Base-by-base conservation (phyloP, 768 basidiomycete genomes). In the Termitomyces eurrhizus region DNA sequence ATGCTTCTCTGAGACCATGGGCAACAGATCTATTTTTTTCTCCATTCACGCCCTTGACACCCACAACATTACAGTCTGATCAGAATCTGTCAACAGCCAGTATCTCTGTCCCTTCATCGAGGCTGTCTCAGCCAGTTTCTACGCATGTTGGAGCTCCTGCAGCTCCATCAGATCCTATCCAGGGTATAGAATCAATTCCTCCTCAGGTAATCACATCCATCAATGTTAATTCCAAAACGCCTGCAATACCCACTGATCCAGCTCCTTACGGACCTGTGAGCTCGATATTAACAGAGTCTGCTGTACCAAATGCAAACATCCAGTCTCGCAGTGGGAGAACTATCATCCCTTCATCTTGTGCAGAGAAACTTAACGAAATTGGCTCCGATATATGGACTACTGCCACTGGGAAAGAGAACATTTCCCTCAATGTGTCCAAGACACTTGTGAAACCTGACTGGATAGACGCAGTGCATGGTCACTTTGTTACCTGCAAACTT, bases 401-500 rank as follows among this genome's bases (percentile, higher is more conserved):
- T 21, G 21, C 21, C 21, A 0, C 21, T 21, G 44, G 14, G 0
- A 21, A 46, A 46, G 45, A 46, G 45, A 46, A 46, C 11, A 24
- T 46, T 24, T 21, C 24, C 24, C 21, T 21, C 21, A 21, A 21
- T 1, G 21, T 21, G 21, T 21, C 21, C 21, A 21, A 21, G 21
- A 21, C 21, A 21, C 21, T 21, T 21, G 21, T 11, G n/a, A 45
- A 9, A 21, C 44, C 44, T 21, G n/a, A 45, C 11, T 45, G 44
- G 44, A 7, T 11, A 8, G 32, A 32, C 13, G 58, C 55, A 1
- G 61, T 59, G 3, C 44, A 24, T 16, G 52, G 52, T 6, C 57
- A 65, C 52, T 53, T 65, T 13, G 33, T 46, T 26, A 55, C 56
- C 0, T 16, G 52, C 13, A 62, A 65, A 29, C 59, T 62, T 18